Evolutionary conservation across 164 flowering plant species (phyloP).

Genomic region (Vitis riparia): DNA sequence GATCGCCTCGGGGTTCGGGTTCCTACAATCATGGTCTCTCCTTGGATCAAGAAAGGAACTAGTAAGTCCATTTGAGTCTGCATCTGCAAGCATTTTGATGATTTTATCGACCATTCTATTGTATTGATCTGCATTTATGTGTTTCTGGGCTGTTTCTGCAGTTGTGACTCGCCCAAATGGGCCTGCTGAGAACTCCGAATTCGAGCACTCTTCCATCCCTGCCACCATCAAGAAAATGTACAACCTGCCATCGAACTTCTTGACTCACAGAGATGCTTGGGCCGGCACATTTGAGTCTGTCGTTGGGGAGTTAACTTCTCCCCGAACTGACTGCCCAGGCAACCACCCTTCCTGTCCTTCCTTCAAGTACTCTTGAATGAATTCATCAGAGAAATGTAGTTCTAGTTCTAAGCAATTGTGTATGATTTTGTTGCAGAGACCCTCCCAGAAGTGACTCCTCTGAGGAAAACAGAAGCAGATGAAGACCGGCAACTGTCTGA

Average conservation of each 20-base stretch:
- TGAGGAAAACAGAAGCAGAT: constrained; percentile 50
- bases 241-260: constrained; percentile 81
- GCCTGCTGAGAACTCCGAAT: constrained; percentile 74
- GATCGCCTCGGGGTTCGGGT: constrained; percentile 92
- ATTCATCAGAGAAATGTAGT: too few species aligned
- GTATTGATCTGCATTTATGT: background rate
- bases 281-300: constrained; percentile 94
- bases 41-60: constrained; percentile 95
- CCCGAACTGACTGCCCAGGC: constrained; percentile 88
- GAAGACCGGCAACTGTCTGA: constrained; percentile 45
- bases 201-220: constrained; percentile 91
- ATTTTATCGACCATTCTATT: background rate
- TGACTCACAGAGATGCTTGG: constrained; percentile 98
- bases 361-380: too few species aligned
- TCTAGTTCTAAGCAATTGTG: background rate
- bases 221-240: constrained; percentile 94
- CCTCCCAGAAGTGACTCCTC: constrained; percentile 51
- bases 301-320: constrained; percentile 57
- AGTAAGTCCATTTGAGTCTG: constrained; percentile 32
- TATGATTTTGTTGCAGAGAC: constrained; percentile 34
- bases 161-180: constrained; percentile 78
- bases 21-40: constrained; percentile 93
- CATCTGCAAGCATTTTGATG: background rate
- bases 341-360: constrained; percentile 26
- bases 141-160: constrained; percentile 24